Base-by-base conservation (phyloP, 192 early-diverging fungal genomes). In the Backusella luteola region DNA sequence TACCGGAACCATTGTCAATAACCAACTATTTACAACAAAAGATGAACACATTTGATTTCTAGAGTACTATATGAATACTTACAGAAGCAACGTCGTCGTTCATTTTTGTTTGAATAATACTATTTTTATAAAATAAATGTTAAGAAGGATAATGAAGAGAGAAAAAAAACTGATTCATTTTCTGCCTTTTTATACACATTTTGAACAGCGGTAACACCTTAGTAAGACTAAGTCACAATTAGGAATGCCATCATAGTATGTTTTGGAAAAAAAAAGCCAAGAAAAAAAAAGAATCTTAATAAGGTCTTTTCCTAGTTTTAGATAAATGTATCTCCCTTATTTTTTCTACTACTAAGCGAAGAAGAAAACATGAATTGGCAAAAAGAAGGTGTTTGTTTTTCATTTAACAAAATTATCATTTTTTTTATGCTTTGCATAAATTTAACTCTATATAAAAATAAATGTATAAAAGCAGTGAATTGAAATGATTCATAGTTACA, bases 1-100 rank as follows among this genome's bases (percentile, higher is more conserved):
- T 96, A 84, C 94, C 93, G 81, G 94, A 96, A 78, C 94, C 94
- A 86, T 95, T 95, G 84, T 96, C 94, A 81, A 96, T 94, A 80
- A 95, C 94, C 80, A 94, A 85, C 90, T 79, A 74, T 89, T 84
- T 78, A 21, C 69, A 70, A 73, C n/a, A 77, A 69, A 73, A 59
- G 23, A 72, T 12, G 21, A 72, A 29, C 8, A 63, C 3, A 63
- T 29, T 63, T 26, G 21, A 4, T 63, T 14, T 63, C 26, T 63
- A 63, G 56, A 56, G 69, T 53, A 23, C 32, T 12, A 70, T 63
- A 63, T 14, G 12, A 29, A 29, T 29, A 63, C 56, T 63, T 63
- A 63, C 56, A 63, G 56, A 63, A 63, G 56, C 56, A 29, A 63
- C 23, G 1, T 63, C 56, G 56, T 63, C 56, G 23, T 63, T 23